Percentiles rank a stretch among this genome's conserved stretches.
Conservation (phyloP, 2,329 filamentous ascomycete species). For the Aspergillus eucalypticola region DNA sequence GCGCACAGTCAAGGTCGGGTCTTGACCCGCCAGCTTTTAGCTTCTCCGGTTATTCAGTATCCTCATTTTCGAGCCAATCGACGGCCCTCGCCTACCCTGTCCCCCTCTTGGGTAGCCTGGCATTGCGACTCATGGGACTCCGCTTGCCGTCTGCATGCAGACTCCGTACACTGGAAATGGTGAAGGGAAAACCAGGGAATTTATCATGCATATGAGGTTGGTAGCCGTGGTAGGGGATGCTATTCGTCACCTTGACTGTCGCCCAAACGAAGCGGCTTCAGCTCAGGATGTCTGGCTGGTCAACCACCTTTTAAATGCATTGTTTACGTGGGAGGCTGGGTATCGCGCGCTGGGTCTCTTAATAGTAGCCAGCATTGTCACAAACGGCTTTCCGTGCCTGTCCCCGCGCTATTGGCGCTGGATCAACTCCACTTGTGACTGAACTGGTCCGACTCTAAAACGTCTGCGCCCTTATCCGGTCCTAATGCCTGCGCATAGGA, state of each 20-base stretch:
- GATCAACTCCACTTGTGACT: slow-evolving; percentile 17
- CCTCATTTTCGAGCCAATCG: slow-evolving; percentile 14
- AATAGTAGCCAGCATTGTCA: background rate
- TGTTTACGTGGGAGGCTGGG: slow-evolving; percentile 4
- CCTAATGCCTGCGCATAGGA: slow-evolving; percentile 13
- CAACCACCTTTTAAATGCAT: background rate
- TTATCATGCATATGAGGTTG: background rate
- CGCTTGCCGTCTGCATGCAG: background rate
- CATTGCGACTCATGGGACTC: background rate
- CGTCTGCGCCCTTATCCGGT: slow-evolving; percentile 14
- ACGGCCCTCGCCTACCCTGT: background rate
- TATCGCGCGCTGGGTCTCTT: background rate
- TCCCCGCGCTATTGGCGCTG: slow-evolving; percentile 20
- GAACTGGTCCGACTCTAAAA: slow-evolving; percentile 16
- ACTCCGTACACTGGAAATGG: background rate
- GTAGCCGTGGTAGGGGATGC: background rate
- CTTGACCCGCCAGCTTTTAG: background rate
- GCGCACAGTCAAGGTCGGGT: background rate
- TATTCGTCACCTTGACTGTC: background rate
- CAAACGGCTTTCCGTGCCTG: slow-evolving; percentile 21
- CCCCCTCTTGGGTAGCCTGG: background rate
- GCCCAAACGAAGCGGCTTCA: background rate
- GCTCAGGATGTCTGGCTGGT: background rate
- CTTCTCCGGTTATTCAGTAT: slow-evolving; percentile 9
- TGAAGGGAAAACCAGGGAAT: background rate